Conservation (phyloP, 2,329 filamentous ascomycete species). For the Paraphoma sp. region DNA sequence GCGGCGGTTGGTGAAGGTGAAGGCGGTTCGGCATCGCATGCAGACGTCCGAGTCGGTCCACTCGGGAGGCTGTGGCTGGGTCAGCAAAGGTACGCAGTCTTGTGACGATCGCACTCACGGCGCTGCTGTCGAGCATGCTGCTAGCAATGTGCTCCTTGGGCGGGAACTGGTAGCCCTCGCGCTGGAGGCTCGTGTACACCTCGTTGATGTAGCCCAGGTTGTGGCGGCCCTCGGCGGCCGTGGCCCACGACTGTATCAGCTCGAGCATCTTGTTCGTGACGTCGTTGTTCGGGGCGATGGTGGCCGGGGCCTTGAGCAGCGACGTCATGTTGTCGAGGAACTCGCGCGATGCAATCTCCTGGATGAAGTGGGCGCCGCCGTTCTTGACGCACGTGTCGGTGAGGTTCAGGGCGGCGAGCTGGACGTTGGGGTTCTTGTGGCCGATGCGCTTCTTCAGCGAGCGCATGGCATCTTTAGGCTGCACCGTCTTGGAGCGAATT, state of each 20-base stretch:
- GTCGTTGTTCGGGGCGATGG: conserved; percentile 77
- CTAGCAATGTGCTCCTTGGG: conserved; percentile 86
- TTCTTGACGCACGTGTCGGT: conserved; percentile 99
- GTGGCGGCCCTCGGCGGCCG: conserved; percentile 82
- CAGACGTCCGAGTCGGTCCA: conserved; percentile 98
- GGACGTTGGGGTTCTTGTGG: conserved; percentile 97
- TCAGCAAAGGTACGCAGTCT: not conserved
- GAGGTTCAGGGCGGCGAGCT: conserved; percentile 92
- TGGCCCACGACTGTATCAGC: conserved; percentile 91
- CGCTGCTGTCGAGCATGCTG: conserved; percentile 97
- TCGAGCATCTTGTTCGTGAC: conserved; percentile 92
- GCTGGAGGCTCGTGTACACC: conserved; percentile 81
- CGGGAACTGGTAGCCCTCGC: conserved; percentile 87
- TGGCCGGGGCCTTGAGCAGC: conserved; percentile 80
- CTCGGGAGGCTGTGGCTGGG: conserved; percentile 76
- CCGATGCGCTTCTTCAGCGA: conserved; percentile 92
- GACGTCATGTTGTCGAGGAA: conserved; percentile 98
- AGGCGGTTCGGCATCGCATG: conserved; percentile 94
- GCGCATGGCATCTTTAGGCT: conserved; percentile 97
- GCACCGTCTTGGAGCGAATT: conserved; percentile 96
- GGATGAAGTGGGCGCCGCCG: conserved; percentile 91
- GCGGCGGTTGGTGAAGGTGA: conserved; percentile 97
- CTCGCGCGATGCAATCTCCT: conserved; percentile 93
- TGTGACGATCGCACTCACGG: conserved; percentile 71
- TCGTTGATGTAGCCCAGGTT: conserved; percentile 87